These are phyloP conservation scores for Penicillium expansum DNA, from an alignment of 2,329 filamentous ascomycete species.

Conservation along the genomic window DNA sequence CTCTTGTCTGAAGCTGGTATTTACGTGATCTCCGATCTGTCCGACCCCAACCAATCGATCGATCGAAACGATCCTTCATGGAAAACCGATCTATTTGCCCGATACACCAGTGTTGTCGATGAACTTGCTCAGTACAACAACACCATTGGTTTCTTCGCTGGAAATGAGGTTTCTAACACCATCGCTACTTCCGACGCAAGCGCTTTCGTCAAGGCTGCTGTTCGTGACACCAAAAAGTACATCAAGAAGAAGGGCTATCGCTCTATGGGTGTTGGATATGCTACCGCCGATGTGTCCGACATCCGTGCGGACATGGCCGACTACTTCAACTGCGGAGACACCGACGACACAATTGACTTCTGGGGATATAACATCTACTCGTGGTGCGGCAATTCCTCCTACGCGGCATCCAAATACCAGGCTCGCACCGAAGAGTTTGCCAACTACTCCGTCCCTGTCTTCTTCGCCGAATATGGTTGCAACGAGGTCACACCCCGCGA, in stretches of 20 bases:
- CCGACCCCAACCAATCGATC: conserved; percentile 76
- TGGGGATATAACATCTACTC: conserved; percentile 99
- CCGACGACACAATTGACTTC: conserved; percentile 73
- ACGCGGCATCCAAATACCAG: conserved; percentile 71
- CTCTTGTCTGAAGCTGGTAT: conserved; percentile 78
- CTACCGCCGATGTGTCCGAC: conserved; percentile 84
- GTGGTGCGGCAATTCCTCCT: conserved; percentile 85
- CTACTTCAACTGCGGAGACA: conserved; percentile 84
- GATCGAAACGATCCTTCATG: conserved; percentile 74
- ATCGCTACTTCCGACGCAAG: conserved; percentile 81
- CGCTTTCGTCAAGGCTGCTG: conserved; percentile 92
- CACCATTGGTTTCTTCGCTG: conserved; percentile 91
- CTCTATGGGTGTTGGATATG: conserved; percentile 82
- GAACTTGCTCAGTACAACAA: conserved; percentile 77
- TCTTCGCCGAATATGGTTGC: conserved; percentile 98
- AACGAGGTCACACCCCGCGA: conserved; percentile 67
- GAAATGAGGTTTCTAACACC: conserved; percentile 90
- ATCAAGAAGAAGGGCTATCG: conserved; percentile 75
- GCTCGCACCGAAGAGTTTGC: conserved; percentile 78
- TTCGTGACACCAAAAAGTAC: conserved; percentile 89
- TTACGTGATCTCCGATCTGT: conserved; percentile 88
- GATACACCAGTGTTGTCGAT: conserved; percentile 81
- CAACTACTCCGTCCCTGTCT: conserved; percentile 84
- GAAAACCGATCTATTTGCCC: conserved; percentile 70
- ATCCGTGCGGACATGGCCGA: conserved; percentile 77